These are phyloP conservation scores for Tolypocladium inflatum DNA, from an alignment of 2,329 filamentous ascomycete genomes.

Conservation along the genomic window DNA sequence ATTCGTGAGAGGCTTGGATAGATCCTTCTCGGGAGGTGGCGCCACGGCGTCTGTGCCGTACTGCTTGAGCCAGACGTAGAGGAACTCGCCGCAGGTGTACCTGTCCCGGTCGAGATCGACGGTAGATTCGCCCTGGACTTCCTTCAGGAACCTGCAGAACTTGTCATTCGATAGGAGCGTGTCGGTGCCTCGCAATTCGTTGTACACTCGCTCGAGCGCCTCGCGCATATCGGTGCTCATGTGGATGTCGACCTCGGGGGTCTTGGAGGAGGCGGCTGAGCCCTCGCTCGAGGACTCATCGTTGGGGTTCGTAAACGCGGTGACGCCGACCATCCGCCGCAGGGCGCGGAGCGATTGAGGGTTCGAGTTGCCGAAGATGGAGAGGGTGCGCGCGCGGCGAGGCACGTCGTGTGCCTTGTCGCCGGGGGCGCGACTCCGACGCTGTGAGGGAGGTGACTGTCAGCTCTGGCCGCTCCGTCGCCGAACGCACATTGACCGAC, in stretches of 20 bases:
- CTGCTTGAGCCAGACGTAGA: constrained; percentile 34
- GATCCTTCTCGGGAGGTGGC: constrained; percentile 42
- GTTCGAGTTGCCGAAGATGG: constrained; percentile 28
- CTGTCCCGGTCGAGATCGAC: constrained; percentile 26
- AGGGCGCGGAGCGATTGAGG: constrained; percentile 17
- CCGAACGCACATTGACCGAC: neutral
- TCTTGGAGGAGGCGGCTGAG: constrained; percentile 4
- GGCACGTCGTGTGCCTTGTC: constrained; percentile 10
- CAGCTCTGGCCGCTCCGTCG: neutral
- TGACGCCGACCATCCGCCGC: constrained; percentile 21
- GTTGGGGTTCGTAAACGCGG: constrained; percentile 14
- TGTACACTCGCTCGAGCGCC: constrained; percentile 38
- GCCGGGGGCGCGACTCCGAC: constrained; percentile 8
- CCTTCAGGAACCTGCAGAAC: constrained; percentile 39
- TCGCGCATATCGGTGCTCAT: constrained; percentile 39
- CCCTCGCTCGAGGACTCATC: constrained; percentile 16
- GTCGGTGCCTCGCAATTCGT: constrained; percentile 28
- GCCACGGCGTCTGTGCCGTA: constrained; percentile 34
- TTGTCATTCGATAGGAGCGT: constrained; percentile 19
- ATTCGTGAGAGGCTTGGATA: constrained; percentile 64
- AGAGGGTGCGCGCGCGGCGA: constrained; percentile 25
- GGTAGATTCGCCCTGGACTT: constrained; percentile 35
- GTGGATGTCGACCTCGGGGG: constrained; percentile 21
- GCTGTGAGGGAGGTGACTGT: neutral
- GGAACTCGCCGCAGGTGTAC: constrained; percentile 40